phyloP scores from a whole-genome alignment of 768 basidiomycete genomes.

The Asterophora parasitica region DNA sequence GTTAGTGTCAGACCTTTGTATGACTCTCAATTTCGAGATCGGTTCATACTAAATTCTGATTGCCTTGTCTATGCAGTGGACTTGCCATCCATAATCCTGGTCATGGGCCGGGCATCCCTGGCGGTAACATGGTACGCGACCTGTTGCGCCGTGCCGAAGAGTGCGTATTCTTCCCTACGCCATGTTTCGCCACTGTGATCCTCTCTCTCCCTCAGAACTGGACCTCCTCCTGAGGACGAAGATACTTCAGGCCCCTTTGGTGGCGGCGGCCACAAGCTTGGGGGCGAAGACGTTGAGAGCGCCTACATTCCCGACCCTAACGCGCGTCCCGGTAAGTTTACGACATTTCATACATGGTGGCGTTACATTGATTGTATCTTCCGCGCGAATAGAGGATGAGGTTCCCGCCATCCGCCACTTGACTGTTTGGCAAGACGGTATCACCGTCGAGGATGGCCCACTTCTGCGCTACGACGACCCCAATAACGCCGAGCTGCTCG shows the following conservation, averaged over 20 bases:
- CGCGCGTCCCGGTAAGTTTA: conserved; percentile 27
- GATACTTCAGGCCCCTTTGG: conserved; percentile 39
- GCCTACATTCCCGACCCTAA: conserved; percentile 70
- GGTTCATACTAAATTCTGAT: conserved; percentile 1
- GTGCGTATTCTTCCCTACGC: conserved; percentile 37
- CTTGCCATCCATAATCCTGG: conserved; percentile 87
- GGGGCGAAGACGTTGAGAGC: conserved; percentile 86
- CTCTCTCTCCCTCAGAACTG: conserved; percentile 25
- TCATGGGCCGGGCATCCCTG: conserved; percentile 38
- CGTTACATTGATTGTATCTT: neutral
- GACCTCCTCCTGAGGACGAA: conserved; percentile 24
- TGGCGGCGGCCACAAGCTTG: conserved; percentile 80
- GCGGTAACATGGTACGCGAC: conserved; percentile 60
- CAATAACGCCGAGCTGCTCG: conserved; percentile 58
- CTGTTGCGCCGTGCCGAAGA: conserved; percentile 78
- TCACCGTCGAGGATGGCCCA: conserved; percentile 85
- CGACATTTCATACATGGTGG: neutral
- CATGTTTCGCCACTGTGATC: neutral
- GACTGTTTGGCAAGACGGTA: conserved; percentile 93
- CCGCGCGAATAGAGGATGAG: conserved; percentile 25
- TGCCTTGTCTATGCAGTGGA: conserved; percentile 48
- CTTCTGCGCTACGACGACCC: conserved; percentile 83
- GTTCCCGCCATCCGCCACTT: conserved; percentile 66
- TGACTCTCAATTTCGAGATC: no score
- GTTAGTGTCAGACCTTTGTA: conserved; percentile 30